These are phyloP conservation scores for Beauveria sp. DNA, from an alignment of 2,329 filamentous ascomycete species.

Conservation along the genomic window DNA sequence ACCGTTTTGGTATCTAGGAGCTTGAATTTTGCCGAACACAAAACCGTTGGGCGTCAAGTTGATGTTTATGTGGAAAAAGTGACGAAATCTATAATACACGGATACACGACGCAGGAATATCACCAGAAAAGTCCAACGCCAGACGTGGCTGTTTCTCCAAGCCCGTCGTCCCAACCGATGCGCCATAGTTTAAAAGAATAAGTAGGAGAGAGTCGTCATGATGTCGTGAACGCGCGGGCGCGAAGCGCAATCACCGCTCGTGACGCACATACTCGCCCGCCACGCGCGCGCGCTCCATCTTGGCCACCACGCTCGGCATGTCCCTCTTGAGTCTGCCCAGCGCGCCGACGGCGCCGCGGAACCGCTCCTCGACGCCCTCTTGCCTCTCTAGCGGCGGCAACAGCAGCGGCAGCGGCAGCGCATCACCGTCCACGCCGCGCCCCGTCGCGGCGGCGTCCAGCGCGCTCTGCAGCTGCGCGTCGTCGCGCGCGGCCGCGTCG, in stretches of 20 bases:
- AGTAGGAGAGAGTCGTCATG: neutral
- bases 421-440: constrained; percentile 38
- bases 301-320: constrained; percentile 55
- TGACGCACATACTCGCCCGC: constrained; percentile 47
- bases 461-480: constrained; percentile 32
- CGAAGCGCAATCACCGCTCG: neutral
- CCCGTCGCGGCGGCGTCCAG: constrained; percentile 25
- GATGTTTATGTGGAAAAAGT: neutral
- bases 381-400: constrained; percentile 36
- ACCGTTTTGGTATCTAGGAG: constrained; percentile 1
- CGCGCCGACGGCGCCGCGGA: constrained; percentile 39
- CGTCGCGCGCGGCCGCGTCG: constrained; percentile 37
- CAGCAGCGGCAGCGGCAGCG: neutral
- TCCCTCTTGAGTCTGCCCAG: constrained; percentile 48
- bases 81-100: neutral
- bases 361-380: constrained; percentile 37
- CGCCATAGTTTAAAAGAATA: neutral
- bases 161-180: neutral
- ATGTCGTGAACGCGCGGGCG: neutral
- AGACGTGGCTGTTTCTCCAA: neutral
- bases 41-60: neutral
- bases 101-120: neutral
- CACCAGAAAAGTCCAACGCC: neutral
- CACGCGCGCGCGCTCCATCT: constrained; percentile 56
- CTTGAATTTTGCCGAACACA: neutral